Base-by-base conservation (phyloP, 2,329 filamentous ascomycete genomes). In the Colletotrichum eleusines region DNA sequence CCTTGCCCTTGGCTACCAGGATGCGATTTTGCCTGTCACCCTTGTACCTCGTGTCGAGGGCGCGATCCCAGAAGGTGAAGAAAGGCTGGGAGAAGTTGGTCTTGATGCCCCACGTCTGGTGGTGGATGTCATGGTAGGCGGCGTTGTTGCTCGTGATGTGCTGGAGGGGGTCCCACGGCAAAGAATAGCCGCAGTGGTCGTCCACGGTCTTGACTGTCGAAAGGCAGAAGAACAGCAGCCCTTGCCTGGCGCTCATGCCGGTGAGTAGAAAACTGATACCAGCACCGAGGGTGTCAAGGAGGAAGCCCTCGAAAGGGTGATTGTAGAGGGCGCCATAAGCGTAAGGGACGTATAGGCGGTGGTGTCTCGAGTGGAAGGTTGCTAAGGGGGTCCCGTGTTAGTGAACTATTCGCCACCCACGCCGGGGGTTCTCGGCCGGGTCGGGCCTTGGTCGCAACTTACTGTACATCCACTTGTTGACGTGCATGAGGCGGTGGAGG, bases 71-170 rank as follows among this genome's bases (percentile, higher is more conserved):
- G 83, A 98, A 94, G 58, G 93, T 98, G 83, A 98, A 98, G 84
- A 95, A 97, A 3, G 94, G 94, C 81, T 97, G 94, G 6, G 91
- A 92, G 80, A 94, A 97, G 83, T 97, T 97, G 74, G 92, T 93
- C 88, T 98, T 99, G 87, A 99, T 97, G 68, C 96, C 96, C 95
- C 95, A 98, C 81, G 93, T 97, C 83, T 99, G 96, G 83, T 99
- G 96, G 82, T 99, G 96, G 70, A 99, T 95, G 78, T 99, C 96
- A 79, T 99, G 96, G 81, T 98, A 99, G 44, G 91, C 92, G 33
- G 96, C 95, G 76, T 98, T 98, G 86, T 99, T 98, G 80, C 92
- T 92, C 54, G 95, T 97, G 72, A 98, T 87, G 78, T 92, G 91
- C 85, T 98, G 95, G 64, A 98, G 85, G 2, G 95, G 95, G 80